Percentiles rank a stretch among this genome's conserved stretches.
These are phyloP conservation scores for Penicillium sp. DNA, from an alignment of 2,329 filamentous ascomycete genomes.

Conservation along the genomic window DNA sequence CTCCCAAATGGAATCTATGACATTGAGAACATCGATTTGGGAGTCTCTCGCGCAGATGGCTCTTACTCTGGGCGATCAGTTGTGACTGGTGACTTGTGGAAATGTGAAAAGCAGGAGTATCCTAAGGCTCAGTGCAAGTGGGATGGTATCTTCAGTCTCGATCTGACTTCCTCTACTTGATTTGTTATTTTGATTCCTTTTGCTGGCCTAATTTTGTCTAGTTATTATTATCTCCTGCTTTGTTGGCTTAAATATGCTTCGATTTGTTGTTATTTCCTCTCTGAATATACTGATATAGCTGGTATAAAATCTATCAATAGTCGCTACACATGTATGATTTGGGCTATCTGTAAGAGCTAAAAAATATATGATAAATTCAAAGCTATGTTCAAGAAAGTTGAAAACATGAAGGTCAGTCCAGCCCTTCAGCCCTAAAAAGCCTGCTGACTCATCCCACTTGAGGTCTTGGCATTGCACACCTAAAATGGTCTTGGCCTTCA, in stretches of 20 bases:
- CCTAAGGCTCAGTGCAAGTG: slow-evolving; percentile 10
- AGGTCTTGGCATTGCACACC: neutral
- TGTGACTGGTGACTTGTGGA: slow-evolving; percentile 10
- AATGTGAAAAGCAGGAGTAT: slow-evolving; percentile 12
- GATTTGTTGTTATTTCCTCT: neutral
- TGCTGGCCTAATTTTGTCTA: neutral
- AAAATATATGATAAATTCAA: too few relatives aligned
- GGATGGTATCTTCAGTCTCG: slow-evolving; percentile 17
- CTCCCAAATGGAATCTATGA: slow-evolving; percentile 17
- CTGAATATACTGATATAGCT: neutral
- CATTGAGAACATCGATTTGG: slow-evolving; percentile 15
- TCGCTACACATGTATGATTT: neutral
- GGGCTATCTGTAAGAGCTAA: neutral
- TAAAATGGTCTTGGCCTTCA: neutral
- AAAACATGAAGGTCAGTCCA: neutral
- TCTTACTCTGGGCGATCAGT: slow-evolving; percentile 4
- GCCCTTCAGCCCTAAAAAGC: neutral
- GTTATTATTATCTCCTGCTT: neutral
- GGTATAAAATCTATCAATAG: neutral
- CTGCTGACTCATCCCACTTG: slow-evolving; percentile 2
- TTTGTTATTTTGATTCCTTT: neutral
- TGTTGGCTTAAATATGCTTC: neutral
- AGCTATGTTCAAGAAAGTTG: too few relatives aligned
- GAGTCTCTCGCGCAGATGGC: slow-evolving; percentile 12
- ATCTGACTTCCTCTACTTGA: slow-evolving; percentile 1